A percentile compares a stretch with the other conserved stretches of the same genome.
These are phyloP conservation scores for Leccinum fallax DNA, from an alignment of 1,284 basidiomycete species.

Conservation along the genomic window DNA sequence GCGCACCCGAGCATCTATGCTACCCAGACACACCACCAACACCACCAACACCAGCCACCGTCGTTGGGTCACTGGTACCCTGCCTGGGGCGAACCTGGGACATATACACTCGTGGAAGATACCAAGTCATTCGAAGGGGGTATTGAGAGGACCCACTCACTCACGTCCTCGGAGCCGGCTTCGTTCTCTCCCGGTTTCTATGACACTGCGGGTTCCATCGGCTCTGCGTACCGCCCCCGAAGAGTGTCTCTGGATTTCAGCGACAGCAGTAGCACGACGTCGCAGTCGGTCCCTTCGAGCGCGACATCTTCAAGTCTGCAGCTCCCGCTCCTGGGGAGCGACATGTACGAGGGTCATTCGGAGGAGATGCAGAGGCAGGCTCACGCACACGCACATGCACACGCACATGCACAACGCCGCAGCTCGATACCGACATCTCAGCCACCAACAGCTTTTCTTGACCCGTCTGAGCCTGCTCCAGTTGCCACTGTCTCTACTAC, in stretches of 20 bases:
- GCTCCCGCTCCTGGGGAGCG: constrained; percentile 38
- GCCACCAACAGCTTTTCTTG: constrained; percentile 10
- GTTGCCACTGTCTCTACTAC: not conserved
- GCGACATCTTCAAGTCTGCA: constrained; percentile 46
- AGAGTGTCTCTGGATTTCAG: constrained; percentile 35
- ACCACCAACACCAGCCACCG: constrained; percentile 11
- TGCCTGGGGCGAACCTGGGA: not conserved
- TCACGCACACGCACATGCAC: constrained; percentile 2
- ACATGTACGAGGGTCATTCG: constrained; percentile 22
- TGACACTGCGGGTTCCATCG: constrained; percentile 17
- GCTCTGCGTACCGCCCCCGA: constrained; percentile 32
- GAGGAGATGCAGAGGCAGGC: constrained; percentile 26
- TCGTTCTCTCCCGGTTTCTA: constrained; percentile 31
- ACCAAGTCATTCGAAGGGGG: not conserved
- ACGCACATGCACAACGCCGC: constrained; percentile 14
- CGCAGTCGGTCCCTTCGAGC: constrained; percentile 35
- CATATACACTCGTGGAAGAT: not conserved
- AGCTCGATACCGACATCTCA: constrained; percentile 23
- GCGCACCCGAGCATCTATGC: constrained; percentile 21
- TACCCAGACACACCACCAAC: constrained; percentile 10
- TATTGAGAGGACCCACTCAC: constrained; percentile 18
- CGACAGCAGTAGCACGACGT: constrained; percentile 36
- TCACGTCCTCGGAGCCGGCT: constrained; percentile 22
- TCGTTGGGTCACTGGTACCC: constrained; percentile 14
- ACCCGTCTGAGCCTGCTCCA: constrained; percentile 5